Evolutionary conservation across 2,329 filamentous ascomycete species (phyloP).

Genomic region (Phoma sp.): DNA sequence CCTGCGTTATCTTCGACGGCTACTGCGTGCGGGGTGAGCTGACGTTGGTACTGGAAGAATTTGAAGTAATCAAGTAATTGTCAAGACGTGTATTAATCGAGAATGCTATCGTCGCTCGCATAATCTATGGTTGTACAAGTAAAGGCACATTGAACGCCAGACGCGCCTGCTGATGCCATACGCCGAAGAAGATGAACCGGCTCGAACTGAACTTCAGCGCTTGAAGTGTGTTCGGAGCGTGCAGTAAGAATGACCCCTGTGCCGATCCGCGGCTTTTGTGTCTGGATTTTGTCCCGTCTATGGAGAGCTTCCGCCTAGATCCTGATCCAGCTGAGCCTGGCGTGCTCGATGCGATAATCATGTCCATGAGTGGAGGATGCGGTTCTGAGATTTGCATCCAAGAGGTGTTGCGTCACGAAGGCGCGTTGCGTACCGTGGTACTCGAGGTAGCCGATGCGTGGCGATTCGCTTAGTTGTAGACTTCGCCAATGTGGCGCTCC

Average conservation of each 20-base stretch:
- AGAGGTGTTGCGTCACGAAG: neutral
- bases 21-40: neutral
- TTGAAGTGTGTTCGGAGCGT: slow-evolving; percentile 33
- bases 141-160: slow-evolving; percentile 10
- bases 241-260: slow-evolving; percentile 8
- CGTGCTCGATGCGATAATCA: neutral
- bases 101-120: slow-evolving; percentile 11
- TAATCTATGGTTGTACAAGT: slow-evolving; percentile 12
- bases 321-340: neutral
- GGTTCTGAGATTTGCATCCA: too few relatives aligned
- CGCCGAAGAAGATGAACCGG: slow-evolving; percentile 6
- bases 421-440: neutral
- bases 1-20: too few relatives aligned
- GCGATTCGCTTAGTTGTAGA: slow-evolving; percentile 31
- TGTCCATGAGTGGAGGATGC: too few relatives aligned
- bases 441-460: neutral
- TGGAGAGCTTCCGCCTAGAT: neutral
- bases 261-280: slow-evolving; percentile 11
- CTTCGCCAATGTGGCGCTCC: slow-evolving; percentile 46
- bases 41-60: too few relatives aligned
- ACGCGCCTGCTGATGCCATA: slow-evolving; percentile 8
- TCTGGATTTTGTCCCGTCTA: neutral
- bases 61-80: too few relatives aligned
- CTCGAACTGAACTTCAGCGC: slow-evolving; percentile 37
- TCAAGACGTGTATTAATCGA: neutral